Evolutionary conservation across 2,329 filamentous ascomycete genomes (phyloP), one percentile per base, ranked within the genome.

Genomic region (Metarhizium rileyi): DNA sequence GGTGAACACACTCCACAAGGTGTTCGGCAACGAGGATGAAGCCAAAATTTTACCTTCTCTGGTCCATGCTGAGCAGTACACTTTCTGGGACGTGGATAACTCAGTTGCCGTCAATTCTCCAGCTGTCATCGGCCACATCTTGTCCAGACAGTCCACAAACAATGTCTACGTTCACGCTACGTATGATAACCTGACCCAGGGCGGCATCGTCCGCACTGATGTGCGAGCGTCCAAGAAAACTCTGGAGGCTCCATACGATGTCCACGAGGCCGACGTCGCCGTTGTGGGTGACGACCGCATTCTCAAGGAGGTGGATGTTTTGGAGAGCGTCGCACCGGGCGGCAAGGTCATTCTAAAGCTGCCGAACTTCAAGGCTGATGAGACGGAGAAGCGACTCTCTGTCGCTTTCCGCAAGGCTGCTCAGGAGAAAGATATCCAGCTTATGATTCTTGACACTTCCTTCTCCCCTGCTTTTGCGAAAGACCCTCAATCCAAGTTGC

Each of bases 21-120:
- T 77, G 54, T 66, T 71, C 51, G 68, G 65, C 62, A 78, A 80
- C 58, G 85, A 85, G 58, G 77, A 69, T 48, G 66, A 70, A 45
- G 63, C 67, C 23, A 69, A 69, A 50, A 60, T 66, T 50, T 63
- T 63, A 53, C 66, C 58, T 50, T 73, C 54, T n/a, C 65, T 74
- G 44, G 66, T 83, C 49, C 73, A 80, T 56, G 81, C 83, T 20
- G 78, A 87, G 66, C 87, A 97, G 68, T 97, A 93, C 71, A 84
- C 84, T 12, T 96, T 98, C 77, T 97, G 90, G 90, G 87, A 96
- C 58, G 65, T 87, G 38, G 91, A 95, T 62, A 78, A 83, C 65
- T 90, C 90, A 26, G 69, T 74, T 1, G 78, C 84, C 47, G 75
- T 77, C 47, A 73, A 74, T 52, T 83, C 88, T 1, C 84, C 89